These are phyloP conservation scores for Rhizopogon vulgaris DNA, from an alignment of 768 basidiomycete genomes.

Conservation along the genomic window DNA sequence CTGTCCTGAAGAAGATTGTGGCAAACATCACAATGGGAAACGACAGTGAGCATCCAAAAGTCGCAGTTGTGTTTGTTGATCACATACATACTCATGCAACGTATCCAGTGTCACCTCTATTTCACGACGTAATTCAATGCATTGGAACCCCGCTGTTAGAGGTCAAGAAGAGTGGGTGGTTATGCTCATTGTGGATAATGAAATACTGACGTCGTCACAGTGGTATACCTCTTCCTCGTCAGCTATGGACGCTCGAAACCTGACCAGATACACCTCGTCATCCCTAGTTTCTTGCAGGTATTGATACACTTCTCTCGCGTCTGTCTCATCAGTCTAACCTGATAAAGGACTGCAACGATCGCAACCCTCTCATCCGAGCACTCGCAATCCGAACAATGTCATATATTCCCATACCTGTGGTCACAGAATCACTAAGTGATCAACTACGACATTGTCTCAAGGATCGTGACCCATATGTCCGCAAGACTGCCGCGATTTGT, in stretches of 20 bases:
- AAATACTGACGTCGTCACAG: slow-evolving; percentile 32
- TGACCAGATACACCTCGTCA: slow-evolving; percentile 88
- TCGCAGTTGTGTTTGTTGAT: background rate
- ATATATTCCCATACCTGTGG: slow-evolving; percentile 89
- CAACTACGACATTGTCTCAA: slow-evolving; percentile 89
- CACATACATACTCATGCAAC: slow-evolving; percentile 16
- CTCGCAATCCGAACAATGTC: slow-evolving; percentile 99
- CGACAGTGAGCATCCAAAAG: slow-evolving; percentile 67
- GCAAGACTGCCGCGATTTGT: slow-evolving; percentile 97
- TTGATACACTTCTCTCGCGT: background rate
- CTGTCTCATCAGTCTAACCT: slow-evolving; percentile 7
- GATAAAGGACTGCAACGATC: slow-evolving; percentile 85
- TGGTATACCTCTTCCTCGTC: slow-evolving; percentile 97
- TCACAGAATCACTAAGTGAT: slow-evolving; percentile 80
- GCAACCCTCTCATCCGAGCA: slow-evolving; percentile 94
- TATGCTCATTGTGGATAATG: background rate
- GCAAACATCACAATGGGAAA: slow-evolving; percentile 99
- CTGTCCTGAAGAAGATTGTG: slow-evolving; percentile 92
- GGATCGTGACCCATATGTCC: slow-evolving; percentile 94
- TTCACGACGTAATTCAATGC: slow-evolving; percentile 93
- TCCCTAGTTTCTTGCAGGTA: slow-evolving; percentile 87
- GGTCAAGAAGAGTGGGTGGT: slow-evolving; percentile 94
- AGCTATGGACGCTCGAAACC: slow-evolving; percentile 94
- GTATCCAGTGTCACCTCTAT: slow-evolving; percentile 80
- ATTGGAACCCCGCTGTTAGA: slow-evolving; percentile 92